Evolutionary conservation across 805 yeast genomes (phyloP), one percentile per base, ranked within the genome.

Genomic region (Pichia exigua): DNA sequence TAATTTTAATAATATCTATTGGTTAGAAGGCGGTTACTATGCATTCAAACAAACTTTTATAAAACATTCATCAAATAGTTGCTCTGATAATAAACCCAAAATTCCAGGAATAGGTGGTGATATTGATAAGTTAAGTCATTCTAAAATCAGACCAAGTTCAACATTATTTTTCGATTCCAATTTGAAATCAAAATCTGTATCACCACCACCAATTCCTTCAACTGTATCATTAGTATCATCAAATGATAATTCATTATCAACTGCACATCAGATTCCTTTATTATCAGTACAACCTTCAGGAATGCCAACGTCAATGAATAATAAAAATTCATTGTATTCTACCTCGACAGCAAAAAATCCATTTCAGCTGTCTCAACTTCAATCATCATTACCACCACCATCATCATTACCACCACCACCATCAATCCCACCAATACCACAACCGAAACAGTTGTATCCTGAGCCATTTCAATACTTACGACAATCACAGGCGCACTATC

Each of bases 1-100:
- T 27, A n/a, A 35, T 24, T 53, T 50, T 39, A 17, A 46, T 30
- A 35, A 50, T 45, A 17, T 40, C 3, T 55, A 43, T 28, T 55
- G 60, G 38, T 54, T 77, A 27, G 59, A 69, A 21, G 81, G 81
- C 24, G 80, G 80, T 1, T 53, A 47, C 17, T 22, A 47, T 11
- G 26, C 54, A 5, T 55, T 55, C 12, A 50, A 28, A 42, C 39
- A 42, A 27, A 21, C 39, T 56, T 30, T 59, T 54, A 21, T 54
- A 35, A 35, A 35, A 7, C 11, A 7, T n/a, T 35, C 39, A 17
- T 17, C 20, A 35, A 35, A n/a, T 35, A 10, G 2, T 35, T 11
- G 5, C 12, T 35, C 20, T 7, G 39, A 35, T 8, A 35, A 35
- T 8, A 53, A 15, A 51, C 50, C 11, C 48, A 53, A 32, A 50